Base-by-base conservation (phyloP, 2,329 filamentous ascomycete species). In the Colletotrichum australisinense region DNA sequence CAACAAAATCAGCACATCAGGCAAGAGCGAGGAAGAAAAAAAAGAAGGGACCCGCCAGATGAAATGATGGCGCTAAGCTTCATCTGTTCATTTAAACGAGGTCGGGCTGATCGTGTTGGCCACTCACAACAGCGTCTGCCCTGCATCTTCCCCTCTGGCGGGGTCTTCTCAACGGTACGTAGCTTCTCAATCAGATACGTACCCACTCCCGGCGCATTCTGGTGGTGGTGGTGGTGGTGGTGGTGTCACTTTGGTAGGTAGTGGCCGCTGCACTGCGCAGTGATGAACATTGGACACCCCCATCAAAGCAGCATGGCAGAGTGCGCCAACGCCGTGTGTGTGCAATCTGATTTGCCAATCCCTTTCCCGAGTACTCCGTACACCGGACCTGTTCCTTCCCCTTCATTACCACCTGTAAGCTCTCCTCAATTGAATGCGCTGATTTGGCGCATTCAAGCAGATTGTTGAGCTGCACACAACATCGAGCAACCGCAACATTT, bases 341-440 rank as follows among this genome's bases (percentile, higher is more conserved):
- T 46, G 38, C 49, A 19, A 16, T 53, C 28, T 28, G 49, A 63
- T 53, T 63, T 63, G 58, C 58, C 58, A 62, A 62, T 62, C 22
- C 11, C 58, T 22, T 14, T 49, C 38, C 14, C 5, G 12, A 26
- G 9, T 62, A 38, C 38, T 22, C 42, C 42, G 9, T 62, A 38
- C 38, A 49, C 42, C 42, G 19, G 42, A 49, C 9, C 16, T 9
- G 5, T 19, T 53, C 26, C 22, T 53, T 16, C 5, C 60, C 46
- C 30, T 52, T 24, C n/a, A 53, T 24, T 2, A 4, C 5, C 8
- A 9, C 3, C 42, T 49, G 19, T 49, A 7, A 19, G 38, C 16
- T 42, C 38, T 42, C 14, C 38, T 9, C 9, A 12, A 63, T 22
- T 30, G 16, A 38, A 6, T 16, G 24, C 59, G 2, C 24, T 52